Percentiles rank a stretch among this genome's conserved stretches.
These are phyloP conservation scores for Scopulariopsis brevicaulis DNA, from an alignment of 2,329 filamentous ascomycete genomes.

Conservation along the genomic window DNA sequence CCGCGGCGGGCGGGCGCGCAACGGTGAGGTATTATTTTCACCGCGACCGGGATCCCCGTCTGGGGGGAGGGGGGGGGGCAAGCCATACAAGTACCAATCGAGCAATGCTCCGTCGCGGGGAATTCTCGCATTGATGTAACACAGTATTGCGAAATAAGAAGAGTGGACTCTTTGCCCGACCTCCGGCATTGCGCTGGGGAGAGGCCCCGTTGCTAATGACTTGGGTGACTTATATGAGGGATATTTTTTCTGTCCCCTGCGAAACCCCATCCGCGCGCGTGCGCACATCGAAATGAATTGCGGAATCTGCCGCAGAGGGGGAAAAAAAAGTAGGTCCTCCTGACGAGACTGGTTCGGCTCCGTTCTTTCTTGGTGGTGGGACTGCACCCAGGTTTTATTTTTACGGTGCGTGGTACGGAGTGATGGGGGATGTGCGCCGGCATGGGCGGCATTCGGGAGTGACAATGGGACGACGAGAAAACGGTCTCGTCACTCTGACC, in stretches of 20 bases:
- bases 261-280: background rate
- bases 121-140: background rate
- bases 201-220: background rate
- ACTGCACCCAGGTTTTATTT: background rate
- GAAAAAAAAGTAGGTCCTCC: background rate
- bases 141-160: background rate
- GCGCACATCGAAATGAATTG: background rate
- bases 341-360: too few relatives aligned
- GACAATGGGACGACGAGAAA: background rate
- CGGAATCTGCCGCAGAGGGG: background rate
- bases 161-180: background rate
- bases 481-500: background rate
- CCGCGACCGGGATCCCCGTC: background rate
- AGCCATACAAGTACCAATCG: background rate
- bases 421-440: background rate
- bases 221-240: background rate
- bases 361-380: background rate
- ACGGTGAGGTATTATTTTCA: background rate
- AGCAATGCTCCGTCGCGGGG: background rate
- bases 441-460: background rate
- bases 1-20: background rate
- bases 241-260: background rate
- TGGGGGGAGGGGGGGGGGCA: background rate
- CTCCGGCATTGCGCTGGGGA: background rate
- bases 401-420: background rate